Conservation (phyloP, 1,139 yeast species). For the Geotrichum candidum region DNA sequence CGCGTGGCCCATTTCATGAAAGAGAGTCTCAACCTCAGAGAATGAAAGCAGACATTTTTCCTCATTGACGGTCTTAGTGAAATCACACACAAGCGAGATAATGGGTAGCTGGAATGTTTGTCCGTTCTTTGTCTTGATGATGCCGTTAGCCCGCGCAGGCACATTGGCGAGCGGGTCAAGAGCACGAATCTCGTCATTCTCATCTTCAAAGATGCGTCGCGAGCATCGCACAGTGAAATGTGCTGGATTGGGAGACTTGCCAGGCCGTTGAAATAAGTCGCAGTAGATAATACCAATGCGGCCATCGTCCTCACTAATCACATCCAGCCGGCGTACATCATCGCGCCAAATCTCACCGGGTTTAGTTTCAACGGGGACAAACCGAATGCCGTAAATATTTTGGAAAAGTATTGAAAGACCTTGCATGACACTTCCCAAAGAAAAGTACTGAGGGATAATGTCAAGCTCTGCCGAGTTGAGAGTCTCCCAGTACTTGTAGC, state of each 20-base stretch:
- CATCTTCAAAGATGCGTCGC: conserved; percentile 58
- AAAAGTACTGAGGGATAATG: conserved; percentile 48
- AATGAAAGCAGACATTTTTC: conserved; percentile 50
- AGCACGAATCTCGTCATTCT: conserved; percentile 24
- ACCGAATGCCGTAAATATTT: conserved; percentile 65
- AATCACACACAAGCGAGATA: conserved; percentile 83
- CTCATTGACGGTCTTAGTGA: conserved; percentile 34
- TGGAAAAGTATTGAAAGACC: conserved; percentile 72
- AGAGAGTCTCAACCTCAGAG: conserved; percentile 83
- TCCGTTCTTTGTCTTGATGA: conserved; percentile 34
- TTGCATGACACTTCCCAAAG: conserved; percentile 79
- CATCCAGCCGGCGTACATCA: conserved; percentile 81
- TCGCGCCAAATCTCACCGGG: conserved; percentile 85
- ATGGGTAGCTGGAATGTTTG: conserved; percentile 74
- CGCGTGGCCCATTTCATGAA: conserved; percentile 99
- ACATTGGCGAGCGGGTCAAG: conserved; percentile 17
- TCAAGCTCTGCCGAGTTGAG: conserved; percentile 20
- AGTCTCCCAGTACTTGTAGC: conserved; percentile 34
- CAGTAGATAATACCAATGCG: conserved; percentile 60
- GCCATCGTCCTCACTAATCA: conserved; percentile 54
- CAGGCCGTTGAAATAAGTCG: conserved; percentile 57
- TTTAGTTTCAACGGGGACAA: conserved; percentile 58
- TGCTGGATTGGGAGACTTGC: conserved; percentile 71
- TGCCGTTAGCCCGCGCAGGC: conserved; percentile 19
- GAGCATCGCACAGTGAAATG: conserved; percentile 97